These are phyloP conservation scores for Postia placenta DNA, from an alignment of 768 basidiomycete species.

Conservation along the genomic window DNA sequence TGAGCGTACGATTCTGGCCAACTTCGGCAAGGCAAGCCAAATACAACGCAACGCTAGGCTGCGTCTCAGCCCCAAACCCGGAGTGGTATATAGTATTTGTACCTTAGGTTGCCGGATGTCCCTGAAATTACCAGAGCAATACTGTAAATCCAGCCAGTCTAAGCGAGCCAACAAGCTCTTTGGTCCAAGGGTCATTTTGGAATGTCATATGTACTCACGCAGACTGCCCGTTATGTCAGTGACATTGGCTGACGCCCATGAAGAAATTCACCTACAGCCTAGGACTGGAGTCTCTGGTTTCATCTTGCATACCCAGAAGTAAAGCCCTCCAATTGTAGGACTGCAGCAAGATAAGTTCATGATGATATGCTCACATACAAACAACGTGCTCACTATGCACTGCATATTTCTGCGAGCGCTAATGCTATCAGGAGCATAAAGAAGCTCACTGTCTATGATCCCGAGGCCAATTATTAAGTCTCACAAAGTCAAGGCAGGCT, in stretches of 20 bases:
- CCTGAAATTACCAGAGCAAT: conserved; percentile 56
- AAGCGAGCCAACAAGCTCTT: conserved; percentile 10
- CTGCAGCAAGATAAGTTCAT: conserved; percentile 15
- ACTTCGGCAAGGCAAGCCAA: conserved; percentile 50
- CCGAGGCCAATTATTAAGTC: too few species aligned
- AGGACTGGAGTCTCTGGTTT: conserved; percentile 46
- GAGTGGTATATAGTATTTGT: neutral
- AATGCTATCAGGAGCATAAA: conserved; percentile 55
- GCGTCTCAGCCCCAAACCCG: too few species aligned
- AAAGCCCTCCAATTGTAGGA: conserved; percentile 53
- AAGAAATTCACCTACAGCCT: conserved; percentile 36
- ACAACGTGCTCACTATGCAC: conserved; percentile 42
- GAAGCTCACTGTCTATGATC: conserved; percentile 45
- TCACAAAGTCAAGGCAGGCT: too few species aligned
- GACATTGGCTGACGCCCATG: neutral
- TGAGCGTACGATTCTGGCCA: conserved; percentile 36
- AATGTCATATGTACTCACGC: conserved; percentile 1
- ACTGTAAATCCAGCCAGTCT: conserved; percentile 56
- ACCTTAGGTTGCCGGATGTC: conserved; percentile 53
- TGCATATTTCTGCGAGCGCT: conserved; percentile 53
- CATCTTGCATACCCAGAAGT: conserved; percentile 62
- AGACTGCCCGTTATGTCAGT: neutral
- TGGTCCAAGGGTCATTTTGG: neutral
- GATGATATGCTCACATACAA: neutral
- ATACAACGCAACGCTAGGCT: conserved; percentile 41